phyloP scores from a whole-genome alignment of 139 green algal species.

The Marvania coccoides region DNA sequence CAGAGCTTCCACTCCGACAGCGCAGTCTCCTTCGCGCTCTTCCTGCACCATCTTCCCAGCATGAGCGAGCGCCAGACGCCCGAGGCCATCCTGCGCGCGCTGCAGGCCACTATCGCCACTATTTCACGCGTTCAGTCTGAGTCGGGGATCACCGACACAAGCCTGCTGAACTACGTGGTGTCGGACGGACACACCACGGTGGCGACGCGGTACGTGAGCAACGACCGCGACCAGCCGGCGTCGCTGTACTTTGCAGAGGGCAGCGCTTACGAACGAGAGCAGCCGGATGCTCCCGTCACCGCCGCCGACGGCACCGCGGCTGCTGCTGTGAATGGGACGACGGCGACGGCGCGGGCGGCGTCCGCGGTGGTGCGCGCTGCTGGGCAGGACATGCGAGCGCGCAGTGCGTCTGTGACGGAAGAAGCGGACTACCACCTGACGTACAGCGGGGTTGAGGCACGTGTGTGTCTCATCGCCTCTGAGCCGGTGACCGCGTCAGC shows the following conservation, averaged over 20 bases:
- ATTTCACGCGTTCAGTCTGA: conserved; percentile 41
- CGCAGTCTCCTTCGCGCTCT: conserved; percentile 83
- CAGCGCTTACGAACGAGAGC: conserved; percentile 11
- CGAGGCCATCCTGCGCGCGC: conserved; percentile 64
- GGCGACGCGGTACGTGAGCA: conserved; percentile 75
- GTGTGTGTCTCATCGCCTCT: conserved; percentile 77
- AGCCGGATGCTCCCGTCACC: not conserved
- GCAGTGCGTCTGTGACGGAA: conserved; percentile 15
- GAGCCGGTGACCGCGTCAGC: conserved; percentile 84
- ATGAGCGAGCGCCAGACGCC: conserved; percentile 48
- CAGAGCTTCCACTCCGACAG: conserved; percentile 89
- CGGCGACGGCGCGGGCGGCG: conserved; percentile 5
- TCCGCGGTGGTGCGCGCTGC: not conserved
- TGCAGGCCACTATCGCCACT: conserved; percentile 42
- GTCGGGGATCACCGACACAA: conserved; percentile 43
- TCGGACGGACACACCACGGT: conserved; percentile 78
- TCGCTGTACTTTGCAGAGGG: conserved; percentile 86
- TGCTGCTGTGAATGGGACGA: conserved; percentile 1
- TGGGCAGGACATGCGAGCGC: not conserved
- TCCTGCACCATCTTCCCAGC: conserved; percentile 83
- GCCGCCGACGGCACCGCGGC: not conserved
- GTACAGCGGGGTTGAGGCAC: conserved; percentile 53
- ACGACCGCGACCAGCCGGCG: conserved; percentile 44
- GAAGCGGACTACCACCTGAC: conserved; percentile 65
- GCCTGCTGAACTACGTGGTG: conserved; percentile 90